Base-by-base conservation (phyloP, 2,329 filamentous ascomycete species). In the Microascus cirrosus region DNA sequence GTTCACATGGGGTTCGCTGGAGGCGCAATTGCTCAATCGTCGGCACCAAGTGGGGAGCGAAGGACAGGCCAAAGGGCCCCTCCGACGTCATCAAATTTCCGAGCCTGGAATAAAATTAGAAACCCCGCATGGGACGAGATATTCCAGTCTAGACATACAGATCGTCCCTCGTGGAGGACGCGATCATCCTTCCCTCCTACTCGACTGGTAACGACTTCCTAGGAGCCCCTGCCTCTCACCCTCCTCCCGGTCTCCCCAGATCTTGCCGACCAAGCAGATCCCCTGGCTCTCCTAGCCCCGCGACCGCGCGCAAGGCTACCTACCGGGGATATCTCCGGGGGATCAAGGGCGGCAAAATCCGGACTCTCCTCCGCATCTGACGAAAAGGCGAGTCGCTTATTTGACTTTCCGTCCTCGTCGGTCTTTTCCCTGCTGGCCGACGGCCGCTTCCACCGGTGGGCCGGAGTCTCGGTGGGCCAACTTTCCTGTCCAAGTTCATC, bases 331-430 rank as follows among this genome's bases (percentile, higher is more conserved):
- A 20, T 50, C n/a, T 50, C 45, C 18, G 20, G 45, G 6, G 22
- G 5, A 24, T 22, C 45, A n/a, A 50, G 45, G n/a, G 22, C 20
- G 10, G 5, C 20, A 50, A 24, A 11, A 11, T 50, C 45, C 11
- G 45, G 22, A 24, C 12, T 20, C 20, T 50, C 45, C 45, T 50
- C 45, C 6, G 22, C 20, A 22, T 63, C 63, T 0, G 66, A 61
- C 0, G 65, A 65, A n/a, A 65, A 61, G 1, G 65, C 63, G 2
- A 63, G 57, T 2, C 67, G 62, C 53, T 69, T 69, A 1, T 58
- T 58, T 1, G 65, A 61, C 10, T 61, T 63, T 20, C 54, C 55
- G 25, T 61, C 56, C 22, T 51, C 39, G 13, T 57, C 61, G n/a
- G 45, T 48, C 1, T 64, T 60, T 13, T 62, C 62, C n/a, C 63